Evolutionary conservation across 2,329 filamentous ascomycete genomes (phyloP).

Genomic region (Pseudovirgaria hyperparasitica): DNA sequence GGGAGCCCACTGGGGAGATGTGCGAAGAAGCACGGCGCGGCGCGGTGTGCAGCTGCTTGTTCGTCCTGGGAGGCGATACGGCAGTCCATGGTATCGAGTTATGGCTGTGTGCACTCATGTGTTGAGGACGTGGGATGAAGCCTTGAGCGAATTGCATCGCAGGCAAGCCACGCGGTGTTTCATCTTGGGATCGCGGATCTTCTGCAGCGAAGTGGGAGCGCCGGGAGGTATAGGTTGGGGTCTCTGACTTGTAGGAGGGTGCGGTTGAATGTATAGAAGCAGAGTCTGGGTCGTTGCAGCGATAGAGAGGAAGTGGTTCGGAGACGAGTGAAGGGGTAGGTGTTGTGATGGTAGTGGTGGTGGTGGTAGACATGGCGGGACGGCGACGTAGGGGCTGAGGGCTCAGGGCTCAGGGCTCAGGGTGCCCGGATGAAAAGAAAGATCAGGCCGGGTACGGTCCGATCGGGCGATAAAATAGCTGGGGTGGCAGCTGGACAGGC

Average conservation of each 20-base stretch:
- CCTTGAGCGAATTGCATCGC: no score
- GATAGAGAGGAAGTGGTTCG: slow-evolving; percentile 20
- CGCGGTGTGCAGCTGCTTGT: slow-evolving; percentile 4
- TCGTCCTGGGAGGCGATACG: background rate
- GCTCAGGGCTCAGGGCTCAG: no score
- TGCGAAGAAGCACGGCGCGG: slow-evolving; percentile 4
- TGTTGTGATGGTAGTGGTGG: slow-evolving; percentile 16
- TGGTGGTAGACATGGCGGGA: slow-evolving; percentile 3
- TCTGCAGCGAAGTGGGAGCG: slow-evolving; percentile 21
- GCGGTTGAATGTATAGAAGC: slow-evolving; percentile 53
- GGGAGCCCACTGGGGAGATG: slow-evolving; percentile 2
- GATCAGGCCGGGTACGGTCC: no score
- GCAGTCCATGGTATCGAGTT: slow-evolving; percentile 27
- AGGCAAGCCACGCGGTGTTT: no score
- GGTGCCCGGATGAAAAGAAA: no score
- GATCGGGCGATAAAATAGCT: no score
- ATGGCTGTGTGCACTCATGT: no score
- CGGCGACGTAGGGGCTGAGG: no score
- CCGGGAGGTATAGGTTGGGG: slow-evolving; percentile 50
- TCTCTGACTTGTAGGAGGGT: slow-evolving; percentile 56
- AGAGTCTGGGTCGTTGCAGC: slow-evolving; percentile 46
- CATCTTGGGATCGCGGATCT: no score
- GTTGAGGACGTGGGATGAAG: no score
- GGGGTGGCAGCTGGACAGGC: no score
- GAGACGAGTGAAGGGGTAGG: slow-evolving; percentile 11